A percentile compares a stretch with the other conserved stretches of the same genome.
Evolutionary conservation across 23 red algal species (phyloP).

Genomic region (Gracilaria caudata): DNA sequence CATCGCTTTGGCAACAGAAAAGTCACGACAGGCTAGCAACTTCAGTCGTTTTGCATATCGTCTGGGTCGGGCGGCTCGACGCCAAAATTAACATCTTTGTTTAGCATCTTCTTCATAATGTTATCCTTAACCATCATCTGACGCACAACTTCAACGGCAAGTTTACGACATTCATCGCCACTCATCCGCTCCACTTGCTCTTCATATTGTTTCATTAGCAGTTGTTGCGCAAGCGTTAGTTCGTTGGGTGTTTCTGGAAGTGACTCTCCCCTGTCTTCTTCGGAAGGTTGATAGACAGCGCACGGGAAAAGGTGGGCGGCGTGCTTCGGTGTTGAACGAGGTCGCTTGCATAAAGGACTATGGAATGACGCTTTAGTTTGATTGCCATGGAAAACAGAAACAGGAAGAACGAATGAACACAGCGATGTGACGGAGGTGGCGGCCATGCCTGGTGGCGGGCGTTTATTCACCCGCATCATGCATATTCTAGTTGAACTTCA

Average conservation of each 20-base stretch:
- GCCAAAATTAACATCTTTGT: constrained; percentile 60
- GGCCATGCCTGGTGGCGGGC: not conserved
- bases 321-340: constrained; percentile 8
- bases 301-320: not conserved
- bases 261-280: constrained; percentile 51
- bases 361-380: not conserved
- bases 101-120: constrained; percentile 58
- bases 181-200: constrained; percentile 83
- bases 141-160: constrained; percentile 79
- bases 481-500: not conserved
- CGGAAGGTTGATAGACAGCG: constrained; percentile 45
- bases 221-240: constrained; percentile 90
- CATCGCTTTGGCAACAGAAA: not conserved
- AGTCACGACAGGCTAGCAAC: not conserved
- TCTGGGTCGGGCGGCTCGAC: constrained; percentile 61
- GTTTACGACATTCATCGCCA: constrained; percentile 67
- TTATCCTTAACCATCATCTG: constrained; percentile 93
- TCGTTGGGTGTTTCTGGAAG: constrained; percentile 68
- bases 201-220: constrained; percentile 87
- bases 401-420: not conserved
- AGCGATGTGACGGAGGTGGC: not conserved
- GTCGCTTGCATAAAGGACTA: constrained; percentile 29
- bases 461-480: not conserved
- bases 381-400: not conserved
- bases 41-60: constrained; percentile 44